These are phyloP conservation scores for Hemisphaericaspora lyxosophila DNA, from an alignment of 1,139 yeast species.

Conservation along the genomic window DNA sequence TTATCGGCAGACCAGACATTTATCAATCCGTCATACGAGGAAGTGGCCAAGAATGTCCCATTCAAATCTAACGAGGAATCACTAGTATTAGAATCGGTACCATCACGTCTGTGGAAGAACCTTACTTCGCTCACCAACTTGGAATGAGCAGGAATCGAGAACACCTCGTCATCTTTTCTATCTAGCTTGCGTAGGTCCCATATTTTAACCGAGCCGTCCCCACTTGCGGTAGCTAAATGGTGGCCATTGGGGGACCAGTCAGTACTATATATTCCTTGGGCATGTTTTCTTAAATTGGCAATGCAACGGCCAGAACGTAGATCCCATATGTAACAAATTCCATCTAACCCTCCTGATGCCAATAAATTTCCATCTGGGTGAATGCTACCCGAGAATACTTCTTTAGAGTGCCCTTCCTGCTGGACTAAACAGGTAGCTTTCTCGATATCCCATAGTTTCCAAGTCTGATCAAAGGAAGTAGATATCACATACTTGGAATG, in stretches of 20 bases:
- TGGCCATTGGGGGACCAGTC: slow-evolving; percentile 80
- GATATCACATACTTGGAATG: slow-evolving; percentile 54
- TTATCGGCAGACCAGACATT: slow-evolving; percentile 70
- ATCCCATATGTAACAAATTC: slow-evolving; percentile 80
- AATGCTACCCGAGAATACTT: slow-evolving; percentile 60
- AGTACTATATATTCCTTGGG: slow-evolving; percentile 65
- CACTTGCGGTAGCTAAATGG: slow-evolving; percentile 80
- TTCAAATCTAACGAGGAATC: slow-evolving; percentile 5
- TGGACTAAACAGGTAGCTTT: slow-evolving; percentile 31
- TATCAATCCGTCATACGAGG: slow-evolving; percentile 70
- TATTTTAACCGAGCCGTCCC: slow-evolving; percentile 74
- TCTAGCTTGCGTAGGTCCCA: slow-evolving; percentile 74
- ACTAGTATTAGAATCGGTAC: slow-evolving; percentile 16
- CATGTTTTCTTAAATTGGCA: slow-evolving; percentile 63
- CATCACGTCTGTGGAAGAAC: slow-evolving; percentile 41
- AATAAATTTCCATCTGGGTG: slow-evolving; percentile 80
- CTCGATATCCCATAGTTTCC: slow-evolving; percentile 83
- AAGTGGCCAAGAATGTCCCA: slow-evolving; percentile 57
- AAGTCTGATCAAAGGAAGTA: slow-evolving; percentile 83
- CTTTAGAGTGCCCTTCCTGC: slow-evolving; percentile 89
- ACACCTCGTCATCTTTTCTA: slow-evolving; percentile 32
- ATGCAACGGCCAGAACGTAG: slow-evolving; percentile 73
- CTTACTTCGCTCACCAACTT: slow-evolving; percentile 68
- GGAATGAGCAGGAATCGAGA: slow-evolving; percentile 74
- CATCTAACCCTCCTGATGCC: slow-evolving; percentile 81